Conservation (phyloP, 1,139 yeast species). For the Kodamaea anthophila region DNA sequence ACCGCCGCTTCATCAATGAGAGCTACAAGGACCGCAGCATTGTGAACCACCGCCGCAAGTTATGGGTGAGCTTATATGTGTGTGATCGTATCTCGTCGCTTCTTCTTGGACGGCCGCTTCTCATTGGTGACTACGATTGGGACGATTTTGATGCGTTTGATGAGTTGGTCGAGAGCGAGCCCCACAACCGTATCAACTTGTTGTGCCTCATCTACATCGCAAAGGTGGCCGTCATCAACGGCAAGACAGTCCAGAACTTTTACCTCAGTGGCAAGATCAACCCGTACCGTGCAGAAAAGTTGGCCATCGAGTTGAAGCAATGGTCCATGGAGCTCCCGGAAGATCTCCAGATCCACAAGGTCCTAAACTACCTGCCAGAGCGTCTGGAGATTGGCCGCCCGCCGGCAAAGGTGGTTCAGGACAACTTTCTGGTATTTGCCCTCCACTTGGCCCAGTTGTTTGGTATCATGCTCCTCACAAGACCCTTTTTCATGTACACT, state of each 20-base stretch:
- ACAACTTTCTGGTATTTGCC: slow-evolving; percentile 21
- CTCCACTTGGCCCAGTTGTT: slow-evolving; percentile 36
- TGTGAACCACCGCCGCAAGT: slow-evolving; percentile 21
- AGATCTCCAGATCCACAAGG: slow-evolving; percentile 16
- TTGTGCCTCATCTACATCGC: slow-evolving; percentile 12
- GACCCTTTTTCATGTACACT: slow-evolving; percentile 41
- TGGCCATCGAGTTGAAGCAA: slow-evolving; percentile 34
- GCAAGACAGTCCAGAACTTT: slow-evolving; percentile 27
- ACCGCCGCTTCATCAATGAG: slow-evolving; percentile 20
- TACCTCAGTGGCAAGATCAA: slow-evolving; percentile 32
- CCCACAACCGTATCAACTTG: slow-evolving; percentile 8
- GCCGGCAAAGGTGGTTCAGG: slow-evolving; percentile 7
- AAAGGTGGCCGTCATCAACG: slow-evolving; percentile 18
- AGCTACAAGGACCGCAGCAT: slow-evolving; percentile 11
- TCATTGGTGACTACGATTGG: slow-evolving; percentile 36
- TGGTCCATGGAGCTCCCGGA: slow-evolving; percentile 32
- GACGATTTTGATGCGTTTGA: slow-evolving; percentile 23
- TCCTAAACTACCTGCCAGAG: slow-evolving; percentile 10
- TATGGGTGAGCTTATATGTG: slow-evolving; percentile 35
- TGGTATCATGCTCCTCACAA: slow-evolving; percentile 36
- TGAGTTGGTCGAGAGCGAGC: slow-evolving; percentile 9
- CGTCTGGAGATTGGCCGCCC: slow-evolving; percentile 5
- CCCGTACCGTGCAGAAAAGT: slow-evolving; percentile 25
- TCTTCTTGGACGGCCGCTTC: slow-evolving; percentile 35
- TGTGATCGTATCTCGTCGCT: slow-evolving; percentile 35